phyloP scores from a whole-genome alignment of 2,329 filamentous ascomycete species.

The Aspergillus versicolor region DNA sequence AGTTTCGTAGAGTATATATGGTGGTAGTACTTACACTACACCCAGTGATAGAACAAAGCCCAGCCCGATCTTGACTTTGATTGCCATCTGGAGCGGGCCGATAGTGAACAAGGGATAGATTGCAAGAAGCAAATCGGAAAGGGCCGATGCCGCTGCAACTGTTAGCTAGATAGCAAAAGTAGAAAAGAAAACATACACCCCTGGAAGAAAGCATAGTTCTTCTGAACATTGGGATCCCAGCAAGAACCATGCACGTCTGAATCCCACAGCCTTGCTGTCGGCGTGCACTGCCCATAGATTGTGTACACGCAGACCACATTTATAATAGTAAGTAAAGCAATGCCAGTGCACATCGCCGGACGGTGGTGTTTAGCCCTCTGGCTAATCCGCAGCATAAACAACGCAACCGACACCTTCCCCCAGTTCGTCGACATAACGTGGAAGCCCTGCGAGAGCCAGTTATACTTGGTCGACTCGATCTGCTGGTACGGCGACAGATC shows the following conservation, averaged over 20 bases:
- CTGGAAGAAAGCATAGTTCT: constrained; percentile 15
- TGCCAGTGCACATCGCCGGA: constrained; percentile 5
- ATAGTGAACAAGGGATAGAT: constrained; percentile 13
- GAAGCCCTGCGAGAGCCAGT: constrained; percentile 14
- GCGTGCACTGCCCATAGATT: constrained; percentile 15
- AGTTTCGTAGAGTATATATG: neutral
- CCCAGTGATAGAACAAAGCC: constrained; percentile 11
- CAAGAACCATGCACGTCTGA: neutral
- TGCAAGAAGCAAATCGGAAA: constrained; percentile 12
- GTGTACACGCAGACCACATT: constrained; percentile 9
- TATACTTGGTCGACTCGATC: constrained; percentile 8
- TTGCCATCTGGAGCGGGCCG: constrained; percentile 8
- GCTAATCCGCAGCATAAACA: constrained; percentile 14
- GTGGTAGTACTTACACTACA: constrained; percentile 3
- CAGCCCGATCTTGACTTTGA: constrained; percentile 10
- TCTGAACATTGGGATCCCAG: constrained; percentile 8
- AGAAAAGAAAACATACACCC: constrained; percentile 6
- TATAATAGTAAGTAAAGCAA: constrained; percentile 1
- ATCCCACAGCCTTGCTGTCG: constrained; percentile 3
- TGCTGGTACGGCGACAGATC: neutral
- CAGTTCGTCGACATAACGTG: constrained; percentile 17
- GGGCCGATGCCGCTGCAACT: constrained; percentile 4
- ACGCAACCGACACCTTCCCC: constrained; percentile 11
- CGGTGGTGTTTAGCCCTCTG: constrained; percentile 8
- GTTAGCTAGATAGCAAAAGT: neutral